Evolutionary conservation across 495 filamentous ascomycete genomes (phyloP).

Genomic region (Pyrenopolyporus hunteri): DNA sequence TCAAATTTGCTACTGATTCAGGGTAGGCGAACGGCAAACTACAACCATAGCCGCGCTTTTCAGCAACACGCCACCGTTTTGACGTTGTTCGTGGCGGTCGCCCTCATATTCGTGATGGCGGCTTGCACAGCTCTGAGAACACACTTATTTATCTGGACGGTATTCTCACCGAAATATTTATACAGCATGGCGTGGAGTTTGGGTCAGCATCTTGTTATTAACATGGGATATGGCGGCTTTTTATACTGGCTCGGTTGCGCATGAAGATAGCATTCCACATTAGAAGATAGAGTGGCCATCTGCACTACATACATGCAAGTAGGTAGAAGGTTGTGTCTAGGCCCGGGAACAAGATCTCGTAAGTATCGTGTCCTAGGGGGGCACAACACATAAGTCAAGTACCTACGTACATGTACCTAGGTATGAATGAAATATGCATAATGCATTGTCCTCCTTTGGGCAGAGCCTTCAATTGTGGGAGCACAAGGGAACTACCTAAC

Average conservation of each 20-base stretch:
- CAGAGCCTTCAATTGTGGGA: too few relatives aligned
- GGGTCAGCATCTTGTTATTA: slow-evolving; percentile 77
- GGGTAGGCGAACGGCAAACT: slow-evolving; percentile 10
- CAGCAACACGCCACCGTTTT: slow-evolving; percentile 61
- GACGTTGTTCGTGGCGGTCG: slow-evolving; percentile 68
- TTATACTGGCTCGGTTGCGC: slow-evolving; percentile 58
- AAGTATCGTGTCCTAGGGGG: too few relatives aligned
- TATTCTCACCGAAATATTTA: slow-evolving; percentile 96
- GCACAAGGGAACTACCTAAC: not conserved
- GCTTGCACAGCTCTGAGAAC: slow-evolving; percentile 84
- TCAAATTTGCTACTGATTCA: slow-evolving; percentile 61
- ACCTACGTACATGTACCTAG: not conserved
- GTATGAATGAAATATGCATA: not conserved
- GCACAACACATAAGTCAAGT: not conserved
- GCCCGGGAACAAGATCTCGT: too few relatives aligned
- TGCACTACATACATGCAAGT: too few relatives aligned
- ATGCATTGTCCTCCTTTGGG: slow-evolving; percentile 4
- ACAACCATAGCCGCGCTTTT: slow-evolving; percentile 30
- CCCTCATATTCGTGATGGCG: slow-evolving; percentile 76
- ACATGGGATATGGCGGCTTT: slow-evolving; percentile 62
- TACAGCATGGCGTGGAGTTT: slow-evolving; percentile 87
- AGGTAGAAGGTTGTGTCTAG: too few relatives aligned
- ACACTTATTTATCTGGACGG: slow-evolving; percentile 98
- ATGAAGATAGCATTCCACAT: slow-evolving; percentile 5
- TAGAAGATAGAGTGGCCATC: not conserved